Percentiles rank a stretch among this genome's conserved stretches.
Evolutionary conservation across 768 basidiomycete genomes (phyloP).

Genomic region (Mycena kentingensis): DNA sequence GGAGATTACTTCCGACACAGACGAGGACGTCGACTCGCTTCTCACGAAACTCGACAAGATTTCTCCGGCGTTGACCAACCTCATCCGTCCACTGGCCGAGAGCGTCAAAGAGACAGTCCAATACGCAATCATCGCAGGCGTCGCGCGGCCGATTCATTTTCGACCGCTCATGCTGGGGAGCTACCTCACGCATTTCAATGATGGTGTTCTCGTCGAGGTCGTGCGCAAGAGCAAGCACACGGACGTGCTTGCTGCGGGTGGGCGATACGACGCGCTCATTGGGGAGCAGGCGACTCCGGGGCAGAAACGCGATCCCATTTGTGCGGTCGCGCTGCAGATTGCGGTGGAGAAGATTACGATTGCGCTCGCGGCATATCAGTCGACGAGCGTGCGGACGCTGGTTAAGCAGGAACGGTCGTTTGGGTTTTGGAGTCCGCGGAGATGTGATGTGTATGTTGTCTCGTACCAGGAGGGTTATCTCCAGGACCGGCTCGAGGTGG

Average conservation of each 20-base stretch:
- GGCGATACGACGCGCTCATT: conserved; percentile 81
- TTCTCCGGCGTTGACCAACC: conserved; percentile 51
- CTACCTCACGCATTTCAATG: conserved; percentile 66
- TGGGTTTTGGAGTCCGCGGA: conserved; percentile 86
- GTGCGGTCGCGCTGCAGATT: conserved; percentile 76
- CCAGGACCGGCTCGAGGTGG: conserved; percentile 77
- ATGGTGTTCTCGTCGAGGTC: conserved; percentile 77
- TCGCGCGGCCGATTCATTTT: conserved; percentile 63
- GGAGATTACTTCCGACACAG: conserved; percentile 69
- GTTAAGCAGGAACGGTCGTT: conserved; percentile 82
- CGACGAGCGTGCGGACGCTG: conserved; percentile 64
- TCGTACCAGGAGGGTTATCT: conserved; percentile 76
- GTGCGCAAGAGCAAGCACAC: conserved; percentile 62
- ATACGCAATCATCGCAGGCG: conserved; percentile 61
- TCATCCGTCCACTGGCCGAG: conserved; percentile 53
- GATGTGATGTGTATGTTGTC: conserved; percentile 85
- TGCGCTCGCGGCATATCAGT: conserved; percentile 70
- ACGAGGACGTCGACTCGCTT: conserved; percentile 63
- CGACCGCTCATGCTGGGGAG: conserved; percentile 73
- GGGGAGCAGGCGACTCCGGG: conserved; percentile 58
- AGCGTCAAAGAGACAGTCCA: conserved; percentile 67
- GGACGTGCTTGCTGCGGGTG: conserved; percentile 80
- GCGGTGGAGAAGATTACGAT: conserved; percentile 76
- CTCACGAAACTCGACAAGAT: conserved; percentile 59
- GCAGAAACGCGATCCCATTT: conserved; percentile 52